phyloP scores from a whole-genome alignment of 2,329 filamentous ascomycete genomes.

The Apiospora pterosperma region DNA sequence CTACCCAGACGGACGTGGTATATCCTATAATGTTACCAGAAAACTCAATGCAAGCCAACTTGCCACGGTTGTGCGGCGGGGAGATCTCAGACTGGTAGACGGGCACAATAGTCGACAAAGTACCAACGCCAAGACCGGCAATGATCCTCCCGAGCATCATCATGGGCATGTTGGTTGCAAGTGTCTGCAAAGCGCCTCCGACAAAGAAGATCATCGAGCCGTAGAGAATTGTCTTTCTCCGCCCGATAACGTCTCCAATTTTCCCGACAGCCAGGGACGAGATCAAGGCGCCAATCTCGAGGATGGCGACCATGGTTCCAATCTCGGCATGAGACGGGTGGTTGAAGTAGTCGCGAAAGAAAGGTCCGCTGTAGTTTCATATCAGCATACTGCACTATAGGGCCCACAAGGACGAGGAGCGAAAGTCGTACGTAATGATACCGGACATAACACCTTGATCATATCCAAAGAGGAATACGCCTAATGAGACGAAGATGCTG shows the following conservation, averaged over 20 bases:
- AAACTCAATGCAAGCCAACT: slow-evolving; percentile 96
- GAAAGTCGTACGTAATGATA: slow-evolving; percentile 57
- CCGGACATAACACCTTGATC: slow-evolving; percentile 87
- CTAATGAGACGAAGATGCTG: slow-evolving; percentile 83
- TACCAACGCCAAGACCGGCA: slow-evolving; percentile 82
- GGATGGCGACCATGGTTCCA: slow-evolving; percentile 95
- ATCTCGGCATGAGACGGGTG: slow-evolving; percentile 84
- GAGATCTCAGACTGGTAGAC: slow-evolving; percentile 96
- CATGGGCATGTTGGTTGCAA: slow-evolving; percentile 80
- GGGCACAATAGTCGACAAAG: slow-evolving; percentile 86
- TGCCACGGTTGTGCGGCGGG: slow-evolving; percentile 91
- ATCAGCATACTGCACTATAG: background rate
- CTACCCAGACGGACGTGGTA: slow-evolving; percentile 95
- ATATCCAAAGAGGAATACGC: slow-evolving; percentile 86
- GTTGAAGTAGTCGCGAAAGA: slow-evolving; percentile 90
- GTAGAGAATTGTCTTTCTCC: slow-evolving; percentile 86
- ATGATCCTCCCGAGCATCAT: slow-evolving; percentile 84
- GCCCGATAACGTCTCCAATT: slow-evolving; percentile 87
- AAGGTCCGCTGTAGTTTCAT: slow-evolving; percentile 60
- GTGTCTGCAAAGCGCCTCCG: slow-evolving; percentile 81
- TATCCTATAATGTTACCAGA: slow-evolving; percentile 97
- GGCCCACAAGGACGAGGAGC: background rate
- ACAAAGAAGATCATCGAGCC: slow-evolving; percentile 84
- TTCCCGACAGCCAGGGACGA: slow-evolving; percentile 83
- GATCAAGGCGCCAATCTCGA: slow-evolving; percentile 90